Conservation (phyloP, 768 basidiomycete genomes). For the Phlebiopsis flavidoalba region DNA sequence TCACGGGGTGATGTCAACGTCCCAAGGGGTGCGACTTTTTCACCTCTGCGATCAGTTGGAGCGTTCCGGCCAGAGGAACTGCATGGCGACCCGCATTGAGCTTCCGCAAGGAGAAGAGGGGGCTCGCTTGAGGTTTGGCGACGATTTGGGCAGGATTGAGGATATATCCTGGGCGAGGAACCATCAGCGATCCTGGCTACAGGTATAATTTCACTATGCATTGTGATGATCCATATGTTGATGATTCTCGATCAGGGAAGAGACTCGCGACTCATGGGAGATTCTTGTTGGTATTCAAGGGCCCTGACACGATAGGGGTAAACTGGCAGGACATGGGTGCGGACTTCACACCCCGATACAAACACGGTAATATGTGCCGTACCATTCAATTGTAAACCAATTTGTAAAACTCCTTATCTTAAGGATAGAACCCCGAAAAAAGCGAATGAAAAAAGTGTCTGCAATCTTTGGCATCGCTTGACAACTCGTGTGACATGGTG, state of each 20-base stretch:
- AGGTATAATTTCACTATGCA: too few relatives aligned
- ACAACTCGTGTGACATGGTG: too few relatives aligned
- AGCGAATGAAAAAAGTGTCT: too few relatives aligned
- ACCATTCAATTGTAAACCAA: background rate
- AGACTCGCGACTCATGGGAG: background rate
- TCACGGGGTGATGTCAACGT: slow-evolving; percentile 21
- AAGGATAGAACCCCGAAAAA: too few relatives aligned
- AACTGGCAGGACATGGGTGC: background rate
- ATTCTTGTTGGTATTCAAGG: background rate
- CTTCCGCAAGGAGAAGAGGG: background rate
- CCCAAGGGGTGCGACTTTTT: slow-evolving; percentile 19
- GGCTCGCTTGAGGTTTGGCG: background rate
- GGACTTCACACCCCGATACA: background rate
- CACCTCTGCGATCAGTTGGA: slow-evolving; percentile 18
- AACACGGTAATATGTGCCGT: background rate
- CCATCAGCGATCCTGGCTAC: background rate
- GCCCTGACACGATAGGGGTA: background rate
- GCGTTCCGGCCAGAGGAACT: background rate
- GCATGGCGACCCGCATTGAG: background rate
- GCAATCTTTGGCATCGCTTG: too few relatives aligned
- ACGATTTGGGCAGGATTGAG: background rate
- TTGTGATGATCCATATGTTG: background rate
- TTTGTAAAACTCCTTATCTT: too few relatives aligned
- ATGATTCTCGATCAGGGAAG: background rate
- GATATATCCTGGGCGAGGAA: background rate